Percentiles rank a stretch among this genome's conserved stretches.
These are phyloP conservation scores for Caryocar brasiliense DNA, from an alignment of 441 rosid species.

Conservation along the genomic window DNA sequence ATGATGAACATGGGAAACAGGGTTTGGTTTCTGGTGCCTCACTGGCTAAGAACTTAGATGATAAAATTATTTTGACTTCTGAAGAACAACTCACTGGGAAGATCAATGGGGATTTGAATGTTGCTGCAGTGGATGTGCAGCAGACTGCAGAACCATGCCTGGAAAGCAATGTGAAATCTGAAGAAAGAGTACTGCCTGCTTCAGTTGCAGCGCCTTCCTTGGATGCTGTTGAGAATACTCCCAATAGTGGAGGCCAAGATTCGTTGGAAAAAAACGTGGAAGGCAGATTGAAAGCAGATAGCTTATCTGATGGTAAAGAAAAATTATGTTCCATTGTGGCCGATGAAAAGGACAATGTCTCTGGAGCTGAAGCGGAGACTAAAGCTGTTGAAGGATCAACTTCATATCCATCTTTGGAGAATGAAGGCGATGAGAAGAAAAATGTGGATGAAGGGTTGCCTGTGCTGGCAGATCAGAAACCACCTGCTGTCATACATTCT, in stretches of 20 bases:
- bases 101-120: slow-evolving; percentile 19
- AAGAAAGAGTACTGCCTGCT: slow-evolving; percentile 15
- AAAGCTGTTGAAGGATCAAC: slow-evolving; percentile 27
- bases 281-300: slow-evolving; percentile 15
- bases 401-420: slow-evolving; percentile 7
- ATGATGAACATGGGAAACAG: slow-evolving; percentile 28
- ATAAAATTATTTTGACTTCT: slow-evolving; percentile 11
- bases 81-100: slow-evolving; percentile 23
- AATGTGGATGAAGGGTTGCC: slow-evolving; percentile 13
- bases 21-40: slow-evolving; percentile 12
- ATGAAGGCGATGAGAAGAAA: slow-evolving; percentile 24
- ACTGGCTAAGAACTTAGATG: slow-evolving; percentile 19
- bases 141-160: slow-evolving; percentile 30
- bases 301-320: slow-evolving; percentile 14
- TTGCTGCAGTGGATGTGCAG: slow-evolving; percentile 30
- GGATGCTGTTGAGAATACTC: slow-evolving; percentile 14
- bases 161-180: slow-evolving; percentile 31
- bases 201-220: slow-evolving; percentile 12
- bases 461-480: slow-evolving; percentile 22
- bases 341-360: slow-evolving; percentile 22
- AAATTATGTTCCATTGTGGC: slow-evolving; percentile 11
- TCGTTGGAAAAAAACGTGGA: slow-evolving; percentile 19
- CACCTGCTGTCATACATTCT: slow-evolving; percentile 13
- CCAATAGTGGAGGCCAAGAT: slow-evolving; percentile 19
- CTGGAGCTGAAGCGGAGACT: slow-evolving; percentile 20